A percentile compares a stretch with the other conserved stretches of the same genome.
Evolutionary conservation across 31 red algal genomes (phyloP).

Genomic region (Odonthalia washingtoniensis): DNA sequence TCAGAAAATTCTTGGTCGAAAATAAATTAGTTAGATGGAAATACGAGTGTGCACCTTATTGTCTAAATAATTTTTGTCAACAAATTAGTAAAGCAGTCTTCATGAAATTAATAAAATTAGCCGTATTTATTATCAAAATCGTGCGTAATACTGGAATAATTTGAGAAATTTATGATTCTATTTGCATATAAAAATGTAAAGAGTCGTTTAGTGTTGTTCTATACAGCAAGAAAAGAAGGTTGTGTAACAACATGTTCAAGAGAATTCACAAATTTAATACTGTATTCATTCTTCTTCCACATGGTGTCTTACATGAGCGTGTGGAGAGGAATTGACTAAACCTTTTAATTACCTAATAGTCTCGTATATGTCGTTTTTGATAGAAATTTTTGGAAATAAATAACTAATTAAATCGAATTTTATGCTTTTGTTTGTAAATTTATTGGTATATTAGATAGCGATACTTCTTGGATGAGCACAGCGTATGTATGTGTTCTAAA

Average conservation of each 20-base stretch:
- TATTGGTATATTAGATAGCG: neutral
- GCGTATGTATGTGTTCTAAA: neutral
- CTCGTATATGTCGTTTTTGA: neutral
- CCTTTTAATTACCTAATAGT: neutral
- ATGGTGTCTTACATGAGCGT: constrained; percentile 9
- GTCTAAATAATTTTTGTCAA: neutral
- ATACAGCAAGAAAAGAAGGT: constrained; percentile 27
- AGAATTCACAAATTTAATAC: neutral
- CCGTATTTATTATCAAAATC: neutral
- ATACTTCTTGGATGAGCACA: neutral
- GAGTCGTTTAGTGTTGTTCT: neutral
- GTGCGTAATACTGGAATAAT: neutral
- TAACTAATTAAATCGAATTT: neutral
- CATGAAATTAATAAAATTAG: too few relatives aligned
- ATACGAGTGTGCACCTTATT: constrained; percentile 23
- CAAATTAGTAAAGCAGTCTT: neutral
- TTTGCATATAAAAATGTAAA: neutral
- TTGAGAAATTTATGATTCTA: neutral
- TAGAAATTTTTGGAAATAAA: neutral
- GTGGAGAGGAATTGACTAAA: neutral
- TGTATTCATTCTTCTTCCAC: neutral
- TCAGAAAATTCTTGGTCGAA: constrained; percentile 14
- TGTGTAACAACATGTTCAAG: constrained; percentile 4
- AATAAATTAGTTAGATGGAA: constrained; percentile 8
- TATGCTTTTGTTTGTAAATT: constrained; percentile 4